A percentile compares a stretch with the other conserved stretches of the same genome.
These are phyloP conservation scores for Trichoderma polysporum DNA, from an alignment of 2,329 filamentous ascomycete species.

Conservation along the genomic window DNA sequence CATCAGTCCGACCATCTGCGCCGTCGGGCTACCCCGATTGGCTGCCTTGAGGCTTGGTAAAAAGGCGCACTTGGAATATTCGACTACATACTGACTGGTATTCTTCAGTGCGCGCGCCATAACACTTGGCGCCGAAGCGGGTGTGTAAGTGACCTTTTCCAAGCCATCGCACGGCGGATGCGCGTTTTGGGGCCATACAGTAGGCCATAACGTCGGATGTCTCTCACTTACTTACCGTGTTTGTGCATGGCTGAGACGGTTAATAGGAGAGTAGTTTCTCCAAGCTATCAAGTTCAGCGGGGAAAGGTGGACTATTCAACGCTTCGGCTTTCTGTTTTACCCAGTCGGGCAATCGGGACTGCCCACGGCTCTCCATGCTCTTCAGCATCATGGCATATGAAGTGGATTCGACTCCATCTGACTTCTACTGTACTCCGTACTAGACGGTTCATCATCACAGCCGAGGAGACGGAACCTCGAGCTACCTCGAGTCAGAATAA, in stretches of 20 bases:
- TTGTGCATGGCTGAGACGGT: constrained; percentile 3
- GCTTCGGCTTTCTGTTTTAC: neutral
- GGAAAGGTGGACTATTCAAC: neutral
- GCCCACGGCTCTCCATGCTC: constrained; percentile 11
- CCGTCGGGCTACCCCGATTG: constrained; percentile 11
- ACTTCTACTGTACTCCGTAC: too few relatives aligned
- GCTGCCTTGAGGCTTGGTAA: neutral
- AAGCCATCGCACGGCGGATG: neutral
- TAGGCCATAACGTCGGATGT: constrained; percentile 6
- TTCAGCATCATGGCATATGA: neutral
- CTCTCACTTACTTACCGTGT: neutral
- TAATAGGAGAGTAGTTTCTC: neutral
- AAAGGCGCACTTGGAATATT: neutral
- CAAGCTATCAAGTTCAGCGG: neutral
- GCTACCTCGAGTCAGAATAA: neutral
- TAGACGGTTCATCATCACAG: constrained; percentile 11
- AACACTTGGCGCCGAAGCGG: neutral
- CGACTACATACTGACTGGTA: neutral
- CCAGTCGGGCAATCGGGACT: constrained; percentile 14
- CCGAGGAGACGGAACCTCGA: neutral
- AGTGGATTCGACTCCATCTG: constrained; percentile 8
- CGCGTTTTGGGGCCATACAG: too few relatives aligned
- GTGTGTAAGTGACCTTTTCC: neutral
- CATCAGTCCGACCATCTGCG: constrained; percentile 13
- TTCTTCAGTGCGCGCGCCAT: constrained; percentile 1